Percentiles rank a stretch among this genome's conserved stretches.
Evolutionary conservation across 2,329 filamentous ascomycete species (phyloP).

Genomic region (Alternaria viburni): DNA sequence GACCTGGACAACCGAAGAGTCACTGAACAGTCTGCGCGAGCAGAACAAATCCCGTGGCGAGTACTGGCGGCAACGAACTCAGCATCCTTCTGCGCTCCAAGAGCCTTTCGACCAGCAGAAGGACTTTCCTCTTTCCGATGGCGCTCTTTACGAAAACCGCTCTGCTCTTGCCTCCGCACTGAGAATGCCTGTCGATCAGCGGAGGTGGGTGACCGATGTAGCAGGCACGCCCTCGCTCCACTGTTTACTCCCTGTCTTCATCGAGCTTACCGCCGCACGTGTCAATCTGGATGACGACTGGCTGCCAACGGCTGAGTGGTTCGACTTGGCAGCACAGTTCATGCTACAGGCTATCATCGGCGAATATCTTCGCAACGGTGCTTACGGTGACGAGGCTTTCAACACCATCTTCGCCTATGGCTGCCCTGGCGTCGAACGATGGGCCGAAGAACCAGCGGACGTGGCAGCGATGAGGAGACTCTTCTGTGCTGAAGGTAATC

Average conservation of each 20-base stretch:
- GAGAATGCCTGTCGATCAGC: conserved; percentile 30
- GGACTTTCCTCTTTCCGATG: conserved; percentile 36
- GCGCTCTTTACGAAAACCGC: conserved; percentile 37
- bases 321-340: conserved; percentile 54
- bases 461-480: conserved; percentile 42
- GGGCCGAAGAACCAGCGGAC: conserved; percentile 31
- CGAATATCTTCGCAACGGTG: conserved; percentile 52
- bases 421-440: conserved; percentile 33
- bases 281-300: conserved; percentile 39
- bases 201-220: conserved; percentile 38
- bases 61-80: conserved; percentile 29
- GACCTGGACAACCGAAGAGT: conserved; percentile 46
- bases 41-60: conserved; percentile 44
- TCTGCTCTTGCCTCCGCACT: conserved; percentile 32
- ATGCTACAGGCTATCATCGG: conserved; percentile 60
- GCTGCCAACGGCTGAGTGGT: conserved; percentile 50
- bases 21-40: conserved; percentile 45
- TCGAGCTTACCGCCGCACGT: conserved; percentile 57
- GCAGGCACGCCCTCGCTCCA: conserved; percentile 47
- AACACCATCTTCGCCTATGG: conserved; percentile 57
- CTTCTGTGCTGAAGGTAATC: conserved; percentile 42
- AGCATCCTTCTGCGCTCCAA: conserved; percentile 28
- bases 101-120: conserved; percentile 33
- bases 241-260: conserved; percentile 57
- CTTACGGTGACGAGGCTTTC: conserved; percentile 45